phyloP scores from a whole-genome alignment of 192 early-diverging fungal genomes.

The Geranomyces variabilis region DNA sequence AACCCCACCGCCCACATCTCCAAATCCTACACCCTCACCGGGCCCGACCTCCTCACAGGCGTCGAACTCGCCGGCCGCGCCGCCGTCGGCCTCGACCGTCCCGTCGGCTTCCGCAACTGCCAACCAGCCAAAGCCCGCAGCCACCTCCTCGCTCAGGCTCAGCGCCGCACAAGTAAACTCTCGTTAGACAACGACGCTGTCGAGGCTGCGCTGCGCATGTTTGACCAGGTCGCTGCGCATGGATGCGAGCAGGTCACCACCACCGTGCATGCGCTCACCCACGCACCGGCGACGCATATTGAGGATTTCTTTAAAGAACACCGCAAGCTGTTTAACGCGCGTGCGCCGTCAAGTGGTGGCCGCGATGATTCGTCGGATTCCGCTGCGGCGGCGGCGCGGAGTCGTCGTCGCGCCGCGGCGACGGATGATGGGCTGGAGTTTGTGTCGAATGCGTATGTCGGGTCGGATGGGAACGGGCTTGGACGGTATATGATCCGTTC shows the following conservation, averaged over 20 bases:
- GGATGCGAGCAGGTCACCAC: not conserved
- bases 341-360: not conserved
- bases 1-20: constrained; percentile 17
- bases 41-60: constrained; percentile 40
- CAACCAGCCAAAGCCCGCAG: not conserved
- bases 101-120: constrained; percentile 36
- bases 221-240: constrained; percentile 9
- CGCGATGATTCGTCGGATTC: constrained; percentile 10
- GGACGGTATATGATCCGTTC: too few species aligned
- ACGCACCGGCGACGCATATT: constrained; percentile 4
- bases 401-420: too few species aligned
- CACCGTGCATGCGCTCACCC: not conserved
- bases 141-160: not conserved
- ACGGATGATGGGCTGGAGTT: too few species aligned
- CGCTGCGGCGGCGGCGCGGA: too few species aligned
- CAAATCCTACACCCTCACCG: constrained; percentile 36
- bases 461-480: too few species aligned
- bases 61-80: constrained; percentile 40
- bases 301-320: constrained; percentile 14
- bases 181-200: not conserved
- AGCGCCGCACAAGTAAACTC: not conserved
- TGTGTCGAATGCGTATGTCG: too few species aligned
- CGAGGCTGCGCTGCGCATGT: not conserved
- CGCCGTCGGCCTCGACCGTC: constrained; percentile 36
- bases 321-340: not conserved